phyloP scores from a whole-genome alignment of 2,329 filamentous ascomycete species.

The Trichoderma semiorbis region DNA sequence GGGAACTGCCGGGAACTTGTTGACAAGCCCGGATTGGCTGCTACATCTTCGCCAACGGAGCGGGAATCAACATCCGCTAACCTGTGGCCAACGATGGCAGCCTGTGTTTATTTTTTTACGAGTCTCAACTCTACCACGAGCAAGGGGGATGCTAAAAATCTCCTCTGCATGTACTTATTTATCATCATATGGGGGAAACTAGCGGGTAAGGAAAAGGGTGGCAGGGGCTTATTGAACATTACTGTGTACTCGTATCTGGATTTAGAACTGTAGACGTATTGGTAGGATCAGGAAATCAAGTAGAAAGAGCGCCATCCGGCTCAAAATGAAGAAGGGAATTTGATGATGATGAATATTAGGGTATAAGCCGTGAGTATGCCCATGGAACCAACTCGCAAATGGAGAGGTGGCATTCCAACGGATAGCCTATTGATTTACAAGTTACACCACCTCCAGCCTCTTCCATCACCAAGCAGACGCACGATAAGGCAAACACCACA shows the following conservation, averaged over 20 bases:
- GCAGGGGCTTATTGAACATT: neutral
- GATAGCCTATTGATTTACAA: neutral
- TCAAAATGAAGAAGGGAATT: neutral
- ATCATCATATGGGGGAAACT: slow-evolving; percentile 9
- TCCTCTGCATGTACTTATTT: slow-evolving; percentile 16
- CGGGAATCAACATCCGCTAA: neutral
- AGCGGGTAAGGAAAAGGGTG: neutral
- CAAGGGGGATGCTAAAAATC: slow-evolving; percentile 7
- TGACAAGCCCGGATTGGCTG: slow-evolving; percentile 14
- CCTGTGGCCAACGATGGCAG: neutral
- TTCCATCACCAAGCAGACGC: neutral
- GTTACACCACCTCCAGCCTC: neutral
- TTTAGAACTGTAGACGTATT: slow-evolving; percentile 18
- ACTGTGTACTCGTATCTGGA: slow-evolving; percentile 17
- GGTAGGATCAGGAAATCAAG: slow-evolving; percentile 4
- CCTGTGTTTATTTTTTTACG: slow-evolving; percentile 12
- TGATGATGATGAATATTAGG: neutral
- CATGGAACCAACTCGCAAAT: neutral
- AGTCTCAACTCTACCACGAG: slow-evolving; percentile 21
- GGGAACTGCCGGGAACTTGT: slow-evolving; percentile 14
- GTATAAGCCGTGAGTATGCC: neutral
- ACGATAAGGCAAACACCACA: neutral
- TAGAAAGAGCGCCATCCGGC: neutral
- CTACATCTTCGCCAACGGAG: neutral
- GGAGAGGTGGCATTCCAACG: neutral